A percentile compares a stretch with the other conserved stretches of the same genome.
Conservation (phyloP, 257 asterid genomes). For the Nicotiana otophora region DNA sequence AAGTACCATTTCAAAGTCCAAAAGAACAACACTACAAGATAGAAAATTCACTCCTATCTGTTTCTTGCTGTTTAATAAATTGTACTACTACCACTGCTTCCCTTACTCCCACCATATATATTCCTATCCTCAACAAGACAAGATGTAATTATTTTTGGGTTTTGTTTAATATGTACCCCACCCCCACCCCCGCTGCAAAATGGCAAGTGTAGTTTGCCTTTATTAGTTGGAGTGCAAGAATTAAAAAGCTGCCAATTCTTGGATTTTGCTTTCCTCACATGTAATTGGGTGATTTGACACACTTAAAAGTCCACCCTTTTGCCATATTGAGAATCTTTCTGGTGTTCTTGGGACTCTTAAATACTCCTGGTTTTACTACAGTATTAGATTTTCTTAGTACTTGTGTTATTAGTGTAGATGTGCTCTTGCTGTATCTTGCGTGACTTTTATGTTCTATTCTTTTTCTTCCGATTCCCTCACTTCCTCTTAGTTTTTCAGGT, state of each 20-base stretch:
- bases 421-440: no score
- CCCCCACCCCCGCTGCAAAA: background rate
- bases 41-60: background rate
- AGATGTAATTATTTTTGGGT: background rate
- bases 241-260: conserved; percentile 15
- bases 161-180: background rate
- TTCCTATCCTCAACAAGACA: background rate
- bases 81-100: background rate
- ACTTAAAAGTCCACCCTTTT: conserved; percentile 14
- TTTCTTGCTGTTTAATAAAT: background rate
- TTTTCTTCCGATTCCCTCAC: no score
- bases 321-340: conserved; percentile 5
- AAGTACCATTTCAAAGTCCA: background rate
- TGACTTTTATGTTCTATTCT: no score
- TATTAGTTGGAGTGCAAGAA: conserved; percentile 20
- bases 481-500: no score
- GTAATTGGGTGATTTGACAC: conserved; percentile 14
- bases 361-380: background rate
- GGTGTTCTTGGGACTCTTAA: background rate
- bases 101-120: background rate
- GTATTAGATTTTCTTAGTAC: background rate
- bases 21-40: background rate
- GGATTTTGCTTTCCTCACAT: conserved; percentile 11
- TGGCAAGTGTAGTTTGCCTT: background rate
- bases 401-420: background rate